These are phyloP conservation scores for Nicotiana undulata DNA, from an alignment of 257 asterid genomes.

Conservation along the genomic window DNA sequence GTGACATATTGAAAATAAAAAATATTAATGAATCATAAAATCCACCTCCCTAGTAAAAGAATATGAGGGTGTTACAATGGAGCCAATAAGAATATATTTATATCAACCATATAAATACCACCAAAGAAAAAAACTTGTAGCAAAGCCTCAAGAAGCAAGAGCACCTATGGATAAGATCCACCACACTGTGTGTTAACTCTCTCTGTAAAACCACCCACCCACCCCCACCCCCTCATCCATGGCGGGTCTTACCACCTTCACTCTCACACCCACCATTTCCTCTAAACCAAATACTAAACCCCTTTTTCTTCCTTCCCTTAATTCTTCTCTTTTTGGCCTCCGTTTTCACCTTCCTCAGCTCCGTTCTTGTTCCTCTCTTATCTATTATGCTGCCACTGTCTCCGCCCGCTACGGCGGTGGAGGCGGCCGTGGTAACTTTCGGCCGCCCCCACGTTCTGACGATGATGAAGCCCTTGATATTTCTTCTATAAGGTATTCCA, in stretches of 20 bases:
- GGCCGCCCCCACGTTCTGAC: constrained; percentile 29
- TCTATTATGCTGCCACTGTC: constrained; percentile 15
- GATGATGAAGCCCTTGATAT: constrained; percentile 73
- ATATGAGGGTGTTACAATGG: too few species aligned
- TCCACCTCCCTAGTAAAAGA: too few species aligned
- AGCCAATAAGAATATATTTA: too few species aligned
- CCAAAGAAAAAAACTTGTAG: neutral
- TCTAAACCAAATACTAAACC: constrained; percentile 15
- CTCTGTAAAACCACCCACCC: neutral
- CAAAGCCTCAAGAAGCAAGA: neutral
- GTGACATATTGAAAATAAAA: too few species aligned
- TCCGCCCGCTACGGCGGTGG: constrained; percentile 66
- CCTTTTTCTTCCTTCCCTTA: constrained; percentile 11
- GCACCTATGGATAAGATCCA: constrained; percentile 24
- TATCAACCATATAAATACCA: too few species aligned
- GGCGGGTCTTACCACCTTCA: constrained; percentile 79
- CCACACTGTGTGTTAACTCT: neutral
- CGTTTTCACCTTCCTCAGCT: constrained; percentile 20
- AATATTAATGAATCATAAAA: too few species aligned
- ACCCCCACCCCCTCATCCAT: constrained; percentile 26
- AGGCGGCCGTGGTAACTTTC: constrained; percentile 21
- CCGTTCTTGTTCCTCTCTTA: constrained; percentile 5
- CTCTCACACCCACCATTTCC: constrained; percentile 44
- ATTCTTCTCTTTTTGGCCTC: constrained; percentile 26
- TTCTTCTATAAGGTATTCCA: constrained; percentile 49